Conservation (phyloP, 2,329 filamentous ascomycete species). For the Apiospora pterosperma region DNA sequence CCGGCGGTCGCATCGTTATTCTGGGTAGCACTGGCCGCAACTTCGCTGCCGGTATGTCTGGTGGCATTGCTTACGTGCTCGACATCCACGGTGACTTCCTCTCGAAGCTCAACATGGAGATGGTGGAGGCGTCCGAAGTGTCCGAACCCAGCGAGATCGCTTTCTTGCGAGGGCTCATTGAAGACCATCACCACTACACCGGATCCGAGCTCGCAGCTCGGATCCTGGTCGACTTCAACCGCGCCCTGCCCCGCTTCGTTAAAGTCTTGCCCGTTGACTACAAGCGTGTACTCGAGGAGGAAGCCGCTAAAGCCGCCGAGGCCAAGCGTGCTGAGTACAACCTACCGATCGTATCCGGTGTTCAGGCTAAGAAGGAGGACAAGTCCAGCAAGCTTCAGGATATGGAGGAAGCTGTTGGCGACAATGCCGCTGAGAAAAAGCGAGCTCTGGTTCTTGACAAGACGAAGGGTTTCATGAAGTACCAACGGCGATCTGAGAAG, state of each 20-base stretch:
- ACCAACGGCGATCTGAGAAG: slow-evolving; percentile 87
- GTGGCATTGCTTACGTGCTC: slow-evolving; percentile 92
- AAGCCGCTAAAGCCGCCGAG: slow-evolving; percentile 79
- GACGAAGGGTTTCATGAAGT: slow-evolving; percentile 97
- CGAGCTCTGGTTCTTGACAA: slow-evolving; percentile 93
- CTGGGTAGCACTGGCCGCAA: slow-evolving; percentile 90
- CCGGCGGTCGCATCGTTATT: slow-evolving; percentile 84
- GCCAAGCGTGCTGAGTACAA: slow-evolving; percentile 82
- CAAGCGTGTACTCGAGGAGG: slow-evolving; percentile 86
- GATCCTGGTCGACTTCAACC: slow-evolving; percentile 91
- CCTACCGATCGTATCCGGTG: slow-evolving; percentile 71
- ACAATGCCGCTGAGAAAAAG: slow-evolving; percentile 84
- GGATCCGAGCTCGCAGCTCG: slow-evolving; percentile 92
- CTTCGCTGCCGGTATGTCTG: slow-evolving; percentile 98
- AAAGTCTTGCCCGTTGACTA: slow-evolving; percentile 95
- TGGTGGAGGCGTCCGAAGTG: slow-evolving; percentile 85
- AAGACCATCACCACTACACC: slow-evolving; percentile 97
- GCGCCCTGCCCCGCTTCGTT: slow-evolving; percentile 84
- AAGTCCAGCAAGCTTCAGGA: slow-evolving; percentile 72
- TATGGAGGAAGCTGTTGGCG: slow-evolving; percentile 87
- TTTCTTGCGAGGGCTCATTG: slow-evolving; percentile 84
- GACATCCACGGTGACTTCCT: slow-evolving; percentile 88
- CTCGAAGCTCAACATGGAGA: slow-evolving; percentile 93
- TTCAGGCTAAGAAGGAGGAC: slow-evolving; percentile 61
- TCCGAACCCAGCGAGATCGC: slow-evolving; percentile 87